These are phyloP conservation scores for Penicillium thymicola DNA, from an alignment of 2,329 filamentous ascomycete genomes.

Conservation along the genomic window DNA sequence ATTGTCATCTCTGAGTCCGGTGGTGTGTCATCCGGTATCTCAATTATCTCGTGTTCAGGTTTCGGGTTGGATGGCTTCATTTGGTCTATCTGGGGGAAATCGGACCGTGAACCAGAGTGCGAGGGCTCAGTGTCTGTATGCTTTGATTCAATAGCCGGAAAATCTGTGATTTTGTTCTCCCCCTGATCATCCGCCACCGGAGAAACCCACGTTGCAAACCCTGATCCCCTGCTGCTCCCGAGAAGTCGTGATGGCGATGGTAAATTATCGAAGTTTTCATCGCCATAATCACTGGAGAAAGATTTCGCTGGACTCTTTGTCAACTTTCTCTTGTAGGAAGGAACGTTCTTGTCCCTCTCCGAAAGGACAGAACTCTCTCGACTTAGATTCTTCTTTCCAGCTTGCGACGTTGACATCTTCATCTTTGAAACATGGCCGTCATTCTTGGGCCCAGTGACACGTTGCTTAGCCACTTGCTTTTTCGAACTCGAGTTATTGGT, in stretches of 20 bases:
- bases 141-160: neutral
- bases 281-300: conserved; percentile 34
- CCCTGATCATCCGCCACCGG: neutral
- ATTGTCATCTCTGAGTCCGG: neutral
- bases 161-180: neutral
- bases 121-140: neutral
- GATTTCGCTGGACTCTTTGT: neutral
- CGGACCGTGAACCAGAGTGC: neutral
- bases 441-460: neutral
- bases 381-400: neutral
- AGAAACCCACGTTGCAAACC: neutral
- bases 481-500: conserved; percentile 13
- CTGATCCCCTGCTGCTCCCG: neutral
- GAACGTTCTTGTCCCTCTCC: neutral
- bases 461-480: neutral
- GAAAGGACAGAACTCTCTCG: neutral
- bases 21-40: conserved; percentile 4
- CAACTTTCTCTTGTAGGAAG: neutral
- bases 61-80: neutral
- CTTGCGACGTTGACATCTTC: neutral
- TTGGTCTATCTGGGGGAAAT: neutral
- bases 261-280: conserved; percentile 35
- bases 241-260: conserved; percentile 35
- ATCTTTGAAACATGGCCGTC: neutral
- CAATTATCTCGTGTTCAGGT: neutral